Evolutionary conservation across 108 stramenopile genomes (phyloP).

Genomic region (Skeletonema costatum): DNA sequence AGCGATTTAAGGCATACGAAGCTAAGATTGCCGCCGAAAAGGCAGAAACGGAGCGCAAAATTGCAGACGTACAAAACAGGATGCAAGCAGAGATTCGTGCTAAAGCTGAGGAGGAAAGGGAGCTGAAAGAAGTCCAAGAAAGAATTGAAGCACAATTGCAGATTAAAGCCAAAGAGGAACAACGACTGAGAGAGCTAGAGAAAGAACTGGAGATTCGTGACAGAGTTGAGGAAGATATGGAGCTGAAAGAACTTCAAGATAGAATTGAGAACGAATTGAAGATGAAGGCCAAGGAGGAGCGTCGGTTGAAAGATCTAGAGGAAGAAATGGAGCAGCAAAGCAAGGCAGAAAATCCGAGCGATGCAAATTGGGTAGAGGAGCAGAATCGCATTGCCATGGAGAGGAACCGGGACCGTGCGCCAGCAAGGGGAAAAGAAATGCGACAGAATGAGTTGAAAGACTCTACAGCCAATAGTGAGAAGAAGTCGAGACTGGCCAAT

Average conservation of each 20-base stretch:
- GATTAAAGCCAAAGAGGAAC: not conserved
- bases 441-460: not conserved
- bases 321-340: not conserved
- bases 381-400: not conserved
- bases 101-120: not conserved
- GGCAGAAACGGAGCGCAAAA: not conserved
- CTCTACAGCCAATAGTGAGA: not conserved
- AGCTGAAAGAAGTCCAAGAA: not conserved
- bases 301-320: too few species aligned
- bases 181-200: not conserved
- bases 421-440: not conserved
- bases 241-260: not conserved
- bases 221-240: not conserved
- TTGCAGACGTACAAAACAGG: not conserved
- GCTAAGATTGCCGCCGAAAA: not conserved
- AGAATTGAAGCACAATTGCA: not conserved
- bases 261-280: too few species aligned
- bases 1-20: not conserved
- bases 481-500: not conserved
- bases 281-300: not conserved
- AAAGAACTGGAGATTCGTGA: not conserved
- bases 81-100: not conserved
- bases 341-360: not conserved
- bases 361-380: not conserved
- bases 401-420: not conserved